phyloP scores from a whole-genome alignment of 768 basidiomycete genomes.

The Suillus ampliporus region DNA sequence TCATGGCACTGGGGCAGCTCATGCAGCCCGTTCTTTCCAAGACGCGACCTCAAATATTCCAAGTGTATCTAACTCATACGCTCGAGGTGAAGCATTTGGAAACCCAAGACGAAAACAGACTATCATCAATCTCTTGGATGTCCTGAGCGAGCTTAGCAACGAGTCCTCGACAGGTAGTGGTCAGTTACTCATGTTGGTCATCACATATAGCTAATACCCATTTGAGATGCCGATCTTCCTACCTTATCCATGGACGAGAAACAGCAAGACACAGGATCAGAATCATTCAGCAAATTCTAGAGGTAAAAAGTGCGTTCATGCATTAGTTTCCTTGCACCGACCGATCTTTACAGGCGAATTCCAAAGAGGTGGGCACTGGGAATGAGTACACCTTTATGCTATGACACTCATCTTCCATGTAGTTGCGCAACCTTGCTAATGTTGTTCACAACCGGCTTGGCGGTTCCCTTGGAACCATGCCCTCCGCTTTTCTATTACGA shows the following conservation, averaged over 20 bases:
- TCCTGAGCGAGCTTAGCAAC: slow-evolving; percentile 48
- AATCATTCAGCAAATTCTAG: slow-evolving; percentile 53
- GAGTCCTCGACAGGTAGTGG: slow-evolving; percentile 43
- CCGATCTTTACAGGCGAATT: slow-evolving; percentile 42
- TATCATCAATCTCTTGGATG: slow-evolving; percentile 51
- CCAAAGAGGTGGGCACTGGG: too few relatives aligned
- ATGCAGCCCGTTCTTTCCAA: slow-evolving; percentile 30
- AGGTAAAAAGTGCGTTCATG: slow-evolving; percentile 37
- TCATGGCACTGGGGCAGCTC: slow-evolving; percentile 10
- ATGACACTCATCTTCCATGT: slow-evolving; percentile 17
- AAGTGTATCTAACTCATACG: slow-evolving; percentile 32
- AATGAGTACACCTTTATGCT: too few relatives aligned
- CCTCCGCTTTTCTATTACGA: slow-evolving; percentile 56
- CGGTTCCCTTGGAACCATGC: slow-evolving; percentile 60
- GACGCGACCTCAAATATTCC: slow-evolving; percentile 32
- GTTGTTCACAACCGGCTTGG: slow-evolving; percentile 61
- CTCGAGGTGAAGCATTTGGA: slow-evolving; percentile 30
- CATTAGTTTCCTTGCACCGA: slow-evolving; percentile 12
- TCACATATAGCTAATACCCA: slow-evolving; percentile 11
- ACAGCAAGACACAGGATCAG: slow-evolving; percentile 54
- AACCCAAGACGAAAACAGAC: slow-evolving; percentile 49
- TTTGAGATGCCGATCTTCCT: slow-evolving; percentile 35
- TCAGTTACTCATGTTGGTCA: slow-evolving; percentile 23
- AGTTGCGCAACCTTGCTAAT: slow-evolving; percentile 59
- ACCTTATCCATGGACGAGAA: slow-evolving; percentile 58